Percentiles rank a stretch among this genome's conserved stretches.
These are phyloP conservation scores for Linnemannia hyalina DNA, from an alignment of 192 early-diverging fungal species.

Conservation along the genomic window DNA sequence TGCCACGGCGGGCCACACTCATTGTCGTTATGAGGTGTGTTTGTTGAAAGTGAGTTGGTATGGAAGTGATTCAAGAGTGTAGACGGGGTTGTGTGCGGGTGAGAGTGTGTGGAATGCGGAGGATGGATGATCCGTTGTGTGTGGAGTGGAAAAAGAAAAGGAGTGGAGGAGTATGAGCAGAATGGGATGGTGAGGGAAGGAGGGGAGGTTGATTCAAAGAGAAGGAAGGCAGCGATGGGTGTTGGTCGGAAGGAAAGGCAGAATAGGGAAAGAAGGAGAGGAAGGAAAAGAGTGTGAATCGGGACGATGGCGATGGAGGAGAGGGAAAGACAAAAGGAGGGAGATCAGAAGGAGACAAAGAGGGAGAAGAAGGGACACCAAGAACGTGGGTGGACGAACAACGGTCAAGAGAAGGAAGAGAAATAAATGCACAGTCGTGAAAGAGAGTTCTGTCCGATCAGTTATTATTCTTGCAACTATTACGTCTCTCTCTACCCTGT, in stretches of 20 bases:
- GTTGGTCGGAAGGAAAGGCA: not conserved
- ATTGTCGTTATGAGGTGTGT: too few species aligned
- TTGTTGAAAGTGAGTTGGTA: too few species aligned
- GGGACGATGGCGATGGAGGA: not conserved
- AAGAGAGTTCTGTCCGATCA: too few species aligned
- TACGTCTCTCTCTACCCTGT: too few species aligned
- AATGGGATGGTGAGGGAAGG: not conserved
- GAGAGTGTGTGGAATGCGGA: not conserved
- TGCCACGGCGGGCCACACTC: too few species aligned
- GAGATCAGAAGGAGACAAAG: not conserved
- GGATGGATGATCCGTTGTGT: not conserved
- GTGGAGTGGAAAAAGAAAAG: not conserved
- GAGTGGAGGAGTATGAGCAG: not conserved
- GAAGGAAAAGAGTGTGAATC: not conserved
- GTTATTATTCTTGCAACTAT: too few species aligned
- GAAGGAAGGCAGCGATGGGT: not conserved
- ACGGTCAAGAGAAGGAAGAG: too few species aligned
- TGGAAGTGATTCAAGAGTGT: not conserved
- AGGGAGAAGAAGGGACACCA: not conserved
- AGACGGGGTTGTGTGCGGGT: not conserved
- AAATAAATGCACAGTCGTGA: too few species aligned
- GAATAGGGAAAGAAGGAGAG: not conserved
- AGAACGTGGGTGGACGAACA: not conserved
- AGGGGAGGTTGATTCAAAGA: not conserved
- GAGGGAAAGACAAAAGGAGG: not conserved